Conservation (phyloP, 2,329 filamentous ascomycete genomes). For the Pseudogymnoascus sp. region DNA sequence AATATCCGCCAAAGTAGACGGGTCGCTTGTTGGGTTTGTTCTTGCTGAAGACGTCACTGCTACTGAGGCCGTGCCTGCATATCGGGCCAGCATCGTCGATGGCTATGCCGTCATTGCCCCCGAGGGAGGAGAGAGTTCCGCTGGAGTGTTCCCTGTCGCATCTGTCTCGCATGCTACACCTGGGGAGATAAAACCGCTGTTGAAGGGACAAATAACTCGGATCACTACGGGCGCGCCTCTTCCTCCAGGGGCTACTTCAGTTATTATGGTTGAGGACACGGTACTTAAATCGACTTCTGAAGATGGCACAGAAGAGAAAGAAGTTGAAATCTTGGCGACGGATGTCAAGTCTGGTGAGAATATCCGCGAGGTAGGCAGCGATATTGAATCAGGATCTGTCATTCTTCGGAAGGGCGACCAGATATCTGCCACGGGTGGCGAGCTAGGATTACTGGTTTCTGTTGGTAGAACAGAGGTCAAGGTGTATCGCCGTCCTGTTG, state of each 20-base stretch:
- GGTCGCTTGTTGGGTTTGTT: conserved; percentile 63
- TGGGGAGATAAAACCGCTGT: conserved; percentile 54
- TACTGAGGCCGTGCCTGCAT: conserved; percentile 78
- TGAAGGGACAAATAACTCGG: conserved; percentile 69
- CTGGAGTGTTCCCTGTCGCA: conserved; percentile 77
- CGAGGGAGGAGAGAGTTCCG: conserved; percentile 50
- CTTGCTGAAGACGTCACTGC: conserved; percentile 78
- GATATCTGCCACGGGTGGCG: conserved; percentile 81
- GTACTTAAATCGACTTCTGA: conserved; percentile 65
- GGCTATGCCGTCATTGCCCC: conserved; percentile 79
- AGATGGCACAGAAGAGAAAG: conserved; percentile 75
- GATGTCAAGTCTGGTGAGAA: conserved; percentile 74
- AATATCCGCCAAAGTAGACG: conserved; percentile 52
- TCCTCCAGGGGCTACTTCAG: conserved; percentile 78
- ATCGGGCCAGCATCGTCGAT: conserved; percentile 92
- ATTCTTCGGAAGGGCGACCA: conserved; percentile 72
- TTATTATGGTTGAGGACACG: conserved; percentile 97
- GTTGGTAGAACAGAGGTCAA: conserved; percentile 66
- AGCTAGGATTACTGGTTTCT: conserved; percentile 81
- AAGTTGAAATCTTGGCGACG: conserved; percentile 76
- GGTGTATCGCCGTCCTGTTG: conserved; percentile 65
- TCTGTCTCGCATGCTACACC: conserved; percentile 80
- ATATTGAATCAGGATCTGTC: conserved; percentile 60
- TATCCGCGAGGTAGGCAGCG: conserved; percentile 82
- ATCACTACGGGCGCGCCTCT: conserved; percentile 94